A percentile compares a stretch with the other conserved stretches of the same genome.
phyloP scores from a whole-genome alignment of 345 rosid genomes.

The Gossypium mustelinum region DNA sequence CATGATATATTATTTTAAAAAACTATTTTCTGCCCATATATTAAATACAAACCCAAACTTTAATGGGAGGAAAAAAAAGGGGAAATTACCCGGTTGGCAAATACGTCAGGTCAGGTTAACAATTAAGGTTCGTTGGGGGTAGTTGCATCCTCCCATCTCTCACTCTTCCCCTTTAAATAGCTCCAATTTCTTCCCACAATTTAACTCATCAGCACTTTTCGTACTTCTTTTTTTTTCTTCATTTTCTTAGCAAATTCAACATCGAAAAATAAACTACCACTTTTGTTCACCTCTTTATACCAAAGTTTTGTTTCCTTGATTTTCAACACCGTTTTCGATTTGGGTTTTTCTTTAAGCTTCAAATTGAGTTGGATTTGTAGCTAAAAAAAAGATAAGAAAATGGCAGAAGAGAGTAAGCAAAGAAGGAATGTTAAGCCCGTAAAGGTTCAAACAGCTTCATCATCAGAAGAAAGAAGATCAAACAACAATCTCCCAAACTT shows the following conservation, averaged over 20 bases:
- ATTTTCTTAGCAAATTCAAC: background rate
- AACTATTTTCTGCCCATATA: too few relatives aligned
- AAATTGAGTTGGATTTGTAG: background rate
- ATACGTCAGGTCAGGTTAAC: slow-evolving; percentile 27
- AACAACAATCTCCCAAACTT: slow-evolving; percentile 47
- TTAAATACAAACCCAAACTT: too few relatives aligned
- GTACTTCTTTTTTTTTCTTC: background rate
- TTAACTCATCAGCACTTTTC: background rate
- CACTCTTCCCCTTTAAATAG: slow-evolving; percentile 21
- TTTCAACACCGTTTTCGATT: background rate
- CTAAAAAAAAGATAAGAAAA: background rate
- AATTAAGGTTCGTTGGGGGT: slow-evolving; percentile 66
- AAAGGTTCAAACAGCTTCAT: background rate
- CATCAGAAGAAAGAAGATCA: slow-evolving; percentile 8
- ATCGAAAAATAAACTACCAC: background rate
- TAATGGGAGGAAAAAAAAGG: too few relatives aligned
- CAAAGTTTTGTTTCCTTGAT: background rate
- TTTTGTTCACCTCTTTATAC: background rate
- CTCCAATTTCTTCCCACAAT: background rate
- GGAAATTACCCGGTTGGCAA: slow-evolving; percentile 24
- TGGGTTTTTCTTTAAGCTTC: background rate
- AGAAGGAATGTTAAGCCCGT: background rate
- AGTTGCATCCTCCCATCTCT: slow-evolving; percentile 39
- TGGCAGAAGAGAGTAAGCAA: slow-evolving; percentile 8
- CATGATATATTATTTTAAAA: too few relatives aligned